These are phyloP conservation scores for Punica granatum DNA, from an alignment of 345 rosid genomes.

Conservation along the genomic window DNA sequence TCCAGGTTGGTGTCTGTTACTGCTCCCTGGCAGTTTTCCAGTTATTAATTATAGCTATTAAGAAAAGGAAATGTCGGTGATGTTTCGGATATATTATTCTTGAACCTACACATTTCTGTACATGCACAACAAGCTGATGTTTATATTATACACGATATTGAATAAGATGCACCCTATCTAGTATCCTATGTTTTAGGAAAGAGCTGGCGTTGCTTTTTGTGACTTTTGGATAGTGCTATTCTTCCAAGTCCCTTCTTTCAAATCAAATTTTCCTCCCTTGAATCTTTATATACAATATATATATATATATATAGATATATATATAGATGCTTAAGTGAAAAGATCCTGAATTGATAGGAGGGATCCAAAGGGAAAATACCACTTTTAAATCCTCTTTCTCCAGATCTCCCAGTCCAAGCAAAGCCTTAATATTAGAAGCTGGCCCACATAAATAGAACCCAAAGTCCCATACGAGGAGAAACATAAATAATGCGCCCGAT, in stretches of 20 bases:
- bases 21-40: not conserved
- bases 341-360: not conserved
- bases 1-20: constrained; percentile 43
- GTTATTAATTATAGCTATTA: not conserved
- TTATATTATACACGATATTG: not conserved
- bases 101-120: not conserved
- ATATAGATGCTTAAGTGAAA: too few species aligned
- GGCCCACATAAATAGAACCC: not conserved
- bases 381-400: not conserved
- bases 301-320: too few species aligned
- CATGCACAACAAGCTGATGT: not conserved
- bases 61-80: not conserved
- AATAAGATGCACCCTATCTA: not conserved
- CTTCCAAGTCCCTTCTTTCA: not conserved
- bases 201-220: not conserved
- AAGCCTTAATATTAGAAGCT: not conserved
- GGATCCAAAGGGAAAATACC: not conserved
- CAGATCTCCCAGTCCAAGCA: not conserved
- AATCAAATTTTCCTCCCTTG: too few species aligned
- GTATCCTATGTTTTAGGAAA: not conserved
- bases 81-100: not conserved
- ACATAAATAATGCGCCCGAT: too few species aligned
- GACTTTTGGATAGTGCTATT: not conserved
- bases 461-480: not conserved
- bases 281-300: too few species aligned